Evolutionary conservation across 306 rosid genomes (phyloP).

Genomic region (Trichosanthes truncata): DNA sequence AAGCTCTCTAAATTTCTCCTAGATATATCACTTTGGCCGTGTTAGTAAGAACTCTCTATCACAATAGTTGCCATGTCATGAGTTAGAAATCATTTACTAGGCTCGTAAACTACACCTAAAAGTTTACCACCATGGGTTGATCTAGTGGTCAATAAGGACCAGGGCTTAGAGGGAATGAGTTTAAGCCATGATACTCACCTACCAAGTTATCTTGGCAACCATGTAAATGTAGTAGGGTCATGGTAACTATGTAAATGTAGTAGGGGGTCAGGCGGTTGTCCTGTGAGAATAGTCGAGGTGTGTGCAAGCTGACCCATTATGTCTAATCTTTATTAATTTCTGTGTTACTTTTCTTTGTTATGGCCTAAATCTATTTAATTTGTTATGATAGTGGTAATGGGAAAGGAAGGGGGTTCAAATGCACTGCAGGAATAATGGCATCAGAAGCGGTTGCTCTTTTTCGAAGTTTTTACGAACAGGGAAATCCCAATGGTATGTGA

Average conservation of each 20-base stretch:
- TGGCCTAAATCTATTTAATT: constrained; percentile 9
- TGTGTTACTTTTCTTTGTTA: neutral
- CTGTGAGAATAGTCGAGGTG: no score
- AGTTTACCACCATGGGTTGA: neutral
- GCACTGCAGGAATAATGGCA: constrained; percentile 84
- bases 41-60: neutral
- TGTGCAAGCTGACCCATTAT: neutral
- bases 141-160: no score
- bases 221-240: no score
- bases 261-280: no score
- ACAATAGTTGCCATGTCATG: neutral
- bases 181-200: no score
- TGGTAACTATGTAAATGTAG: no score
- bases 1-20: neutral
- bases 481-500: constrained; percentile 79
- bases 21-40: neutral
- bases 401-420: constrained; percentile 49
- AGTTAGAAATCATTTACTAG: neutral
- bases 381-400: constrained; percentile 28
- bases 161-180: no score
- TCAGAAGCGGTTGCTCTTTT: constrained; percentile 75
- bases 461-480: constrained; percentile 78
- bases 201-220: no score
- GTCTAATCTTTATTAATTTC: neutral
- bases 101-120: neutral